Evolutionary conservation across 768 basidiomycete genomes (phyloP).

Genomic region (Aureoboletus auriporus): DNA sequence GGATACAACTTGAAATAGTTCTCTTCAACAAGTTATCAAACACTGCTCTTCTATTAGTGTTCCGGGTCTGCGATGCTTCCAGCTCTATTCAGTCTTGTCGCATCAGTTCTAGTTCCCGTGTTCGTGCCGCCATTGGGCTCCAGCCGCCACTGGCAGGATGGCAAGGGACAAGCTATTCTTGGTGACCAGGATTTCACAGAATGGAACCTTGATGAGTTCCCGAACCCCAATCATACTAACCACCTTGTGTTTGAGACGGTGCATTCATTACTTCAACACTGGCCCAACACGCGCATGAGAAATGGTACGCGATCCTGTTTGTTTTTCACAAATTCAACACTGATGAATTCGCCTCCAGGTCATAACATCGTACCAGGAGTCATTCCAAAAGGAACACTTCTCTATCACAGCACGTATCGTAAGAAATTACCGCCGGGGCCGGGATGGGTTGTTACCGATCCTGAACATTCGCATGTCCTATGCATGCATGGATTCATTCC

Average conservation of each 20-base stretch:
- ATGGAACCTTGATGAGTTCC: conserved; percentile 17
- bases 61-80: too few relatives aligned
- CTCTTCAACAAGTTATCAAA: too few relatives aligned
- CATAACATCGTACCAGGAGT: conserved; percentile 4
- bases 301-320: conserved; percentile 21
- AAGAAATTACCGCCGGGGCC: conserved; percentile 16
- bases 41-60: too few relatives aligned
- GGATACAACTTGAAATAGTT: too few relatives aligned
- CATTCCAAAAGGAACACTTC: conserved; percentile 4
- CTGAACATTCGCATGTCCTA: conserved; percentile 34
- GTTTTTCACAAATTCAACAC: not conserved
- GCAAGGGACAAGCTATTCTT: too few relatives aligned
- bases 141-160: not conserved
- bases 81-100: not conserved
- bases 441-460: conserved; percentile 29
- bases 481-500: not conserved
- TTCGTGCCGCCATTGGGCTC: not conserved
- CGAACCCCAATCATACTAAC: conserved; percentile 24
- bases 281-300: conserved; percentile 33
- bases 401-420: conserved; percentile 1
- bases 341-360: not conserved
- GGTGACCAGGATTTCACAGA: not conserved
- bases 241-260: too few relatives aligned
- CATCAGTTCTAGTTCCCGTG: not conserved
- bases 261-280: too few relatives aligned